Conservation (phyloP, 2,329 filamentous ascomycete genomes). For the Coccinonectria pachysandricola region DNA sequence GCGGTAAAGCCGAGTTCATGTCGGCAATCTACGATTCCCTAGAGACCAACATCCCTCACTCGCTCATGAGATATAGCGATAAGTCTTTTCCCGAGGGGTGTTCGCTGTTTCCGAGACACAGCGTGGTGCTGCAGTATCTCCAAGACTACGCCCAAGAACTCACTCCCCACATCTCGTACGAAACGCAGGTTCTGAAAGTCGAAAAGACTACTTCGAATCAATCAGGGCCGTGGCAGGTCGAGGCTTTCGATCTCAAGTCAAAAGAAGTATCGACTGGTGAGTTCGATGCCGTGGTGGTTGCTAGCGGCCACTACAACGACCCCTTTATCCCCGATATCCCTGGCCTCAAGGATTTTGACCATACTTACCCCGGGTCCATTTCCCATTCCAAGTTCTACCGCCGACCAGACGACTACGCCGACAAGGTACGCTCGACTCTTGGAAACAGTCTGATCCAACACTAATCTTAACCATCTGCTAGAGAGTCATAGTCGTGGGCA, state of each 20-base stretch:
- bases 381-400: constrained; percentile 62
- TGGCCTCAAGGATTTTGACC: constrained; percentile 44
- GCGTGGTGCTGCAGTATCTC: constrained; percentile 55
- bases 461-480: constrained; percentile 30
- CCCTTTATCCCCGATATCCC: constrained; percentile 47
- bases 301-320: constrained; percentile 53
- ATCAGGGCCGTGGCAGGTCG: constrained; percentile 34
- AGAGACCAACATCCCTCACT: constrained; percentile 67
- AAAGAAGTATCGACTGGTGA: constrained; percentile 12
- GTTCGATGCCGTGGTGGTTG: constrained; percentile 55
- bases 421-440: constrained; percentile 21
- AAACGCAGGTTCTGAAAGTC: constrained; percentile 47
- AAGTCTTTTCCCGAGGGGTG: constrained; percentile 44
- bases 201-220: constrained; percentile 10
- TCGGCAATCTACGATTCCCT: constrained; percentile 61
- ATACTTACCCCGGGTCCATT: constrained; percentile 37
- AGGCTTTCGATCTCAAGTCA: constrained; percentile 20
- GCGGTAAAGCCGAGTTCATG: constrained; percentile 40
- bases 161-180: constrained; percentile 45
- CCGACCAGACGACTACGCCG: constrained; percentile 23
- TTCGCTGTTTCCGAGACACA: constrained; percentile 57
- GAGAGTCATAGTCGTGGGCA: constrained; percentile 58
- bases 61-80: constrained; percentile 61
- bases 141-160: constrained; percentile 52
- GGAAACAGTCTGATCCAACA: too few relatives aligned